Evolutionary conservation across 768 basidiomycete genomes (phyloP), one percentile per base, ranked within the genome.

Genomic region (Agaricus bisporus): DNA sequence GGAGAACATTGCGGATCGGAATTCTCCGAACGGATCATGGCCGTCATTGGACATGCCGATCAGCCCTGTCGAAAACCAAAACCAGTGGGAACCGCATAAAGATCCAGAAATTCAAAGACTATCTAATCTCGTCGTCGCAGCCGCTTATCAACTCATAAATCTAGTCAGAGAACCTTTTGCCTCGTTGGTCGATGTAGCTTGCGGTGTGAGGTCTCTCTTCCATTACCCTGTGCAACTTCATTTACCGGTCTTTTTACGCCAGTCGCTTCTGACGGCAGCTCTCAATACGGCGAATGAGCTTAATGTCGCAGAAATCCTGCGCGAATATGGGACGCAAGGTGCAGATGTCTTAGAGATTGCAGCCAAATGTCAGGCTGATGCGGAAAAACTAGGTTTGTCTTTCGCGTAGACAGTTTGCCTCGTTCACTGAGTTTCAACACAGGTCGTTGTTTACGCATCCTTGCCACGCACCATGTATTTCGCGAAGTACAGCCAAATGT

Each of bases 381-480:
- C 52, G 5, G 52, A 54, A 36, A 54, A 54, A 26, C 37, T 54
- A 10, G 52, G 52, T 47, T n/a, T 14, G 52, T 37, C 8, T 2
- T 35, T 35, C 22, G 5, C 5, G 17, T 20, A 45, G 22, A 20
- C 11, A 39, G n/a, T 32, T 1, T 29, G 1, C 8, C 39, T 5
- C 29, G n/a, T 38, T 10, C 7, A 14, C 37, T 41, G 4, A 47
- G 44, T 9, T 10, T 42, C n/a, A 7, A 29, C 17, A 20, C 17
- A 64, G 65, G 54, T 11, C 60, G 65, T 1, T 56, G 63, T 18
- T 54, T 66, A 14, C 58, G 65, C 12, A 59, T 58, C 41, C 59
- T 64, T 20, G 61, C 65, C 0, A 60, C 62, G 5, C 60, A 62
- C 20, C 60, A 66, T 55, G 47, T 64, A 14, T 66, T 63, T 39